A percentile compares a stretch with the other conserved stretches of the same genome.
phyloP scores from a whole-genome alignment of 2,329 filamentous ascomycete species.

The Aspergillus sp. region DNA sequence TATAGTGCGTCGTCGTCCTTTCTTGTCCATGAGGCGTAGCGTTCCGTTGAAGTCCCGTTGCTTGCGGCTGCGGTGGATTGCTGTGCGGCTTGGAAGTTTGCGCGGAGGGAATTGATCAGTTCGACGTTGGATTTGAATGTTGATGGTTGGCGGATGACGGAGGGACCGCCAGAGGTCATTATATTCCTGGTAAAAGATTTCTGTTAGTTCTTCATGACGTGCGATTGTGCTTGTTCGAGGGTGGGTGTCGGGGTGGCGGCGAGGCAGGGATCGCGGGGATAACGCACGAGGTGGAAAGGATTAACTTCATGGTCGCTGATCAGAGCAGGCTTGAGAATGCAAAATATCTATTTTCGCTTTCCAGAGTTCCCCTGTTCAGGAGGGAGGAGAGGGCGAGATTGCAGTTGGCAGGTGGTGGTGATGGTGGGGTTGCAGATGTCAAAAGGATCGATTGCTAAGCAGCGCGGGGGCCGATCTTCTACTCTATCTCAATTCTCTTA shows the following conservation, averaged over 20 bases:
- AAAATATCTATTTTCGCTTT: background rate
- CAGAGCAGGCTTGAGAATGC: background rate
- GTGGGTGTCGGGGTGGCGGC: background rate
- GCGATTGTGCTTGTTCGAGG: background rate
- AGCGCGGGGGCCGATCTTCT: constrained; percentile 23
- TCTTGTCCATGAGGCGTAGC: constrained; percentile 64
- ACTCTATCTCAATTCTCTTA: background rate
- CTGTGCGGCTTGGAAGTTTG: constrained; percentile 76
- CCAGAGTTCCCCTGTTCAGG: background rate
- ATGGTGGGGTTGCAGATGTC: constrained; percentile 5
- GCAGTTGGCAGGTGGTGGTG: background rate
- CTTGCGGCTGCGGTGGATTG: constrained; percentile 46
- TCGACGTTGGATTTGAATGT: constrained; percentile 88
- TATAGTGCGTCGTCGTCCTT: constrained; percentile 63
- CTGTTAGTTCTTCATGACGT: background rate
- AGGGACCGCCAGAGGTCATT: constrained; percentile 76
- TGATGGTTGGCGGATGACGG: constrained; percentile 76
- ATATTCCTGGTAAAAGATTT: constrained; percentile 63
- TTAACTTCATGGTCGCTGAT: constrained; percentile 66
- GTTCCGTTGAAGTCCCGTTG: constrained; percentile 31
- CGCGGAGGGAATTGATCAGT: constrained; percentile 81
- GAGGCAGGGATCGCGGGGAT: background rate
- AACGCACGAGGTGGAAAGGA: constrained; percentile 81
- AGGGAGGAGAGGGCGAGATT: background rate
- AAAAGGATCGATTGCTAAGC: constrained; percentile 26